A percentile compares a stretch with the other conserved stretches of the same genome.
phyloP scores from a whole-genome alignment of 176 grass and related monocot species.

The Oryza meyeriana region DNA sequence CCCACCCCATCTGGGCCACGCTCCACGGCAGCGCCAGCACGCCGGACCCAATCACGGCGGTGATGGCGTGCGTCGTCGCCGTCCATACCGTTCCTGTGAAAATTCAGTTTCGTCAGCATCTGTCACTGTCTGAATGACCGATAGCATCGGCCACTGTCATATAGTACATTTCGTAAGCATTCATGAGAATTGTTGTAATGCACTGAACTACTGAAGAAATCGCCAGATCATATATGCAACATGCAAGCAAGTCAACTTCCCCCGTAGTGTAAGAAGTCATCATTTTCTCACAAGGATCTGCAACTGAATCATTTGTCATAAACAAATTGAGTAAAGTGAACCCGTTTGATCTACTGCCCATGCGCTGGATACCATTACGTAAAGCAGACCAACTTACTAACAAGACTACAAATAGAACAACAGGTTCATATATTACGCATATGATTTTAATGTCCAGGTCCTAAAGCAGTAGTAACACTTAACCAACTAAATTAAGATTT shows the following conservation, averaged over 20 bases:
- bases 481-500: constrained; percentile 10
- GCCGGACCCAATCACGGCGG: constrained; percentile 87
- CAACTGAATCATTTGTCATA: not conserved
- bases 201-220: no score
- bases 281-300: not conserved
- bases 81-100: constrained; percentile 83
- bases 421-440: not conserved
- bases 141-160: no score
- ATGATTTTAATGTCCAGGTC: not conserved
- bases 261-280: not conserved
- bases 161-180: not conserved
- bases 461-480: constrained; percentile 13
- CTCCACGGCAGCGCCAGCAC: constrained; percentile 96
- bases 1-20: constrained; percentile 93
- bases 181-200: no score
- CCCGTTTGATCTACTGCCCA: not conserved
- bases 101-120: not conserved
- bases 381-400: constrained; percentile 32
- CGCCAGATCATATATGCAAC: not conserved
- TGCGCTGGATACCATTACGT: constrained; percentile 48
- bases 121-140: not conserved
- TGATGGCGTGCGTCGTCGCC: constrained; percentile 83
- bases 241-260: constrained; percentile 1
- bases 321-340: no score
- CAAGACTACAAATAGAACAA: not conserved